Percentiles rank a stretch among this genome's conserved stretches.
These are phyloP conservation scores for Podaxis sp. DNA, from an alignment of 768 basidiomycete species.

Conservation along the genomic window DNA sequence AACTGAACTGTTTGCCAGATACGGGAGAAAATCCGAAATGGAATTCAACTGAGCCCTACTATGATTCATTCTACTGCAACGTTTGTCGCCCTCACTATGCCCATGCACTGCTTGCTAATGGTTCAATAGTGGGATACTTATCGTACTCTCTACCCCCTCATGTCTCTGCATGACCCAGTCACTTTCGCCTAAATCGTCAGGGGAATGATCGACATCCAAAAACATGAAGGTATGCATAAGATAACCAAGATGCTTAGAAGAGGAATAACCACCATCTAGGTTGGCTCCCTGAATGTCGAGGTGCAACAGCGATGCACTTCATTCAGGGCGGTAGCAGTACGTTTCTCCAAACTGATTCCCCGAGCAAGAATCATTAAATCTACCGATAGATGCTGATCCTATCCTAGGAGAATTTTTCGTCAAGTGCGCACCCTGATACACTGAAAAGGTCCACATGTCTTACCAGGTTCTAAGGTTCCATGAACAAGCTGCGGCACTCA, in stretches of 20 bases:
- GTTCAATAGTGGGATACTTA: constrained; percentile 61
- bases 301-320: constrained; percentile 49
- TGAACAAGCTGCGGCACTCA: constrained; percentile 45
- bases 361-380: not conserved
- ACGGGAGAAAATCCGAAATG: constrained; percentile 65
- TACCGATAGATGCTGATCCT: constrained; percentile 55
- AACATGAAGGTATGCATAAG: constrained; percentile 50
- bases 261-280: constrained; percentile 31
- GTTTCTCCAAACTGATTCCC: constrained; percentile 5
- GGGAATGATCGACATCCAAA: constrained; percentile 67
- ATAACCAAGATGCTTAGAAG: not conserved
- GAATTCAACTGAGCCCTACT: constrained; percentile 66
- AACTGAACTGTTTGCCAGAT: constrained; percentile 33
- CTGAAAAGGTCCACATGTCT: not conserved
- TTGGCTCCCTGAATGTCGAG: constrained; percentile 68
- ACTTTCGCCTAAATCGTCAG: constrained; percentile 60
- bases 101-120: constrained; percentile 8
- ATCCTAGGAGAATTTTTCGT: constrained; percentile 67
- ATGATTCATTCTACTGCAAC: constrained; percentile 69
- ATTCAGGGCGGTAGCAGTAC: constrained; percentile 64
- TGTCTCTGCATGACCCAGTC: constrained; percentile 63
- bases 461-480: constrained; percentile 39
- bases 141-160: constrained; percentile 59
- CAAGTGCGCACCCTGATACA: constrained; percentile 38
- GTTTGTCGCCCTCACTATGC: constrained; percentile 31